phyloP scores from a whole-genome alignment of 179 eudicot species.

The Spergularia azorica region DNA sequence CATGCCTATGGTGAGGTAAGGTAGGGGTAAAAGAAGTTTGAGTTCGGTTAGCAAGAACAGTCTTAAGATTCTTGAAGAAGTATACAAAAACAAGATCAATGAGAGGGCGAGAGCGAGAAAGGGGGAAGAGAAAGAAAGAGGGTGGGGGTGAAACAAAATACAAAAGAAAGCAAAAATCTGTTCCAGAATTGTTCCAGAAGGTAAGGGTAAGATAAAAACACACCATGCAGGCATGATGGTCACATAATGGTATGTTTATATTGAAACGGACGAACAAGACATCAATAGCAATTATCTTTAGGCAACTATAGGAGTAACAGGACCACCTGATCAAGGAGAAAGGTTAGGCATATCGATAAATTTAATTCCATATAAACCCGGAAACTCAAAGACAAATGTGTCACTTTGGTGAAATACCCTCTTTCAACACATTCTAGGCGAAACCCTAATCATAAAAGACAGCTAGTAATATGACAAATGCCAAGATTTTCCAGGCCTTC shows the following conservation, averaged over 20 bases:
- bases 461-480: not conserved
- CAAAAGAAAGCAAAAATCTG: no score
- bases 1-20: not conserved
- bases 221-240: not conserved
- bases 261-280: slow-evolving; percentile 5
- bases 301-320: not conserved
- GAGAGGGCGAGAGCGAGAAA: not conserved
- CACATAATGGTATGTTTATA: not conserved
- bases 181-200: not conserved
- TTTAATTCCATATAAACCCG: slow-evolving; percentile 4
- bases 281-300: slow-evolving; percentile 16
- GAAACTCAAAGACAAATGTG: not conserved
- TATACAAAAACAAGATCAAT: no score
- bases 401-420: not conserved
- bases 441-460: not conserved
- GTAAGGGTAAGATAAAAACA: not conserved
- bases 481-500: not conserved
- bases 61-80: no score
- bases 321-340: slow-evolving; percentile 12
- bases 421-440: not conserved
- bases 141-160: not conserved
- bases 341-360: not conserved
- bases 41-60: not conserved
- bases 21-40: no score
- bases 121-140: not conserved